Evolutionary conservation across 2,329 filamentous ascomycete species (phyloP), one percentile per base, ranked within the genome.

Genomic region (Cercospora sp.): DNA sequence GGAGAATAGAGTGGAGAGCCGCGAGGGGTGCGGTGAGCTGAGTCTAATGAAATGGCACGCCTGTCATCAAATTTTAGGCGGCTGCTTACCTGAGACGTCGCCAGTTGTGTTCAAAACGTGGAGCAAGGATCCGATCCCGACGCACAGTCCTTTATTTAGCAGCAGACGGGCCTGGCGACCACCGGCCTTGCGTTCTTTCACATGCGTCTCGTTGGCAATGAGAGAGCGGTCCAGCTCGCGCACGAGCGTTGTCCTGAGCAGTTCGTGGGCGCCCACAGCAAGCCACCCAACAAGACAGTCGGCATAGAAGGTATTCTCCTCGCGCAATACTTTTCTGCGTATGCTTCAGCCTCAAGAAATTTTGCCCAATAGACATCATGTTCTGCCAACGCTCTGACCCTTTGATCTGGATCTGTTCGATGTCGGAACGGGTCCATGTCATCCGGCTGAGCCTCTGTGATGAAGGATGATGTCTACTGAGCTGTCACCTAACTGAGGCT

Each of bases 1-100:
- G 62, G 62, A 64, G 53, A 64, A 64, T 40, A 12, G 36, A 59
- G 62, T 64, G 62, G 62, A 64, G 62, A 64, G 51, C 62, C 62
- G 62, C 3, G 13, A 40, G 23, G 9, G 31, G 26, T 64, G 61
- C 45, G 51, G 30, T 40, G 42, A 23, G 60, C 48, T 31, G 18
- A 20, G 23, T 30, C 6, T 33, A 33, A 53, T 51, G 48, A 59
- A 59, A 59, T 59, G 55, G 55, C 28, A 33, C 55, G 55, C 55
- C 55, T 36, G 30, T 59, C 55, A 59, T 64, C 62, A 64, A 64
- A 58, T 42, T 42, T 59, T 64, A 59, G 53, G 62, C 20, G 33
- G 36, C 36, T 58, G 33, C 51, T 63, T 33, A 53, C 42, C 60
- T 53, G 30, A 33, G 42, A 40, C 26, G 23, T 3, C 5, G 23